Evolutionary conservation across 2,329 filamentous ascomycete species (phyloP), one percentile per base, ranked within the genome.

Genomic region (Ciborinia camelliae): DNA sequence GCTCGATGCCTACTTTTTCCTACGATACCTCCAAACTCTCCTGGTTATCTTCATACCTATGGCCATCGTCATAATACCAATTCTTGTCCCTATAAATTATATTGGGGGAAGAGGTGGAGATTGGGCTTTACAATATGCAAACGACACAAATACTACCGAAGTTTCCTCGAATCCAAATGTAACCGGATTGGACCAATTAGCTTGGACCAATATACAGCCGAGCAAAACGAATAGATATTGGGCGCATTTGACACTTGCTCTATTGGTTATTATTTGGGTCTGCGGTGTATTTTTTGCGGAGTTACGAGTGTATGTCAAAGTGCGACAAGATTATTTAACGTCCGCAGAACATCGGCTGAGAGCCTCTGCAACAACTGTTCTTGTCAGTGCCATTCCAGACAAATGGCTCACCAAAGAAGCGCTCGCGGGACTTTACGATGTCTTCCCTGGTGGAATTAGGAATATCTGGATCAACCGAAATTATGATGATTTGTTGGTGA

Each of bases 401-500:
- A 96, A 96, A 73, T 99, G 95, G 95, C 85, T 96, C 9, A 92
- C 85, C 2, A 85, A 91, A 57, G 88, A 96, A 52, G 91, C 91
- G 0, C 82, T 99, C 5, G 84, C 87, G 65, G 90, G 89, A 0
- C 81, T 99, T 0, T 99, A 96, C 73, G 95, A 99, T 75, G 93
- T 98, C 1, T 98, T 97, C 71, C 95, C 95, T 0, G 95, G 95
- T 26, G 95, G 95, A 37, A 89, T 99, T 73, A 86, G 91, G 66
- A 98, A 98, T 71, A 90, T 99, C 54, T 99, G 94, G 93, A 88
- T 99, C 71, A 99, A 97, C 66, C 86, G 94, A 67, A 91, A 99
- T 74, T 89, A 92, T 70, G 91, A 93, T 51, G 84, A 88, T 10
- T 83, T 99, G 14, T 84, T 91, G 54, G 89, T 93, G 67, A 98